A percentile compares a stretch with the other conserved stretches of the same genome.
Evolutionary conservation across 2,329 filamentous ascomycete species (phyloP).

Genomic region (Fusarium tuaranense): DNA sequence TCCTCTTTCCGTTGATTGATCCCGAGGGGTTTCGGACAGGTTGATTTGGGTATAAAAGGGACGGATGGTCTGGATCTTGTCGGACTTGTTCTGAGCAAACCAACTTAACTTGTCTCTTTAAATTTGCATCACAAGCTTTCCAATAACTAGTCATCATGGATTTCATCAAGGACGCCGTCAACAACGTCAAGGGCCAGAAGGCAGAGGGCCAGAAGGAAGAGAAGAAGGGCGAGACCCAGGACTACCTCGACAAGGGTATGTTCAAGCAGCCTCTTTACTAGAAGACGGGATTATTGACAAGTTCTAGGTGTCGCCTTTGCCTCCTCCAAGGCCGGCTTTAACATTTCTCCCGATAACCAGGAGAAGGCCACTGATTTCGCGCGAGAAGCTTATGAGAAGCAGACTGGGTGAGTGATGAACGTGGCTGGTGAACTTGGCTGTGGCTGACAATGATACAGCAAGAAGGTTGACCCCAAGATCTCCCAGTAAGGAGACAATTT

Average conservation of each 20-base stretch:
- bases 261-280: neutral
- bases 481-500: constrained; percentile 48
- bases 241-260: constrained; percentile 56
- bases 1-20: constrained; percentile 19
- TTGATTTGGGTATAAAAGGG: constrained; percentile 33
- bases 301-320: constrained; percentile 45
- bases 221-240: constrained; percentile 36
- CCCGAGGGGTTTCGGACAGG: neutral
- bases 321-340: constrained; percentile 51
- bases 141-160: constrained; percentile 49
- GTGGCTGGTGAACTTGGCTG: neutral
- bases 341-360: constrained; percentile 49
- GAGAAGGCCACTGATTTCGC: constrained; percentile 56
- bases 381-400: constrained; percentile 51
- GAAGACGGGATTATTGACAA: neutral
- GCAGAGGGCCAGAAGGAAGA: constrained; percentile 5
- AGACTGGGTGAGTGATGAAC: constrained; percentile 48
- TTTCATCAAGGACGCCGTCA: constrained; percentile 46
- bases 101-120: neutral
- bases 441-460: constrained; percentile 27
- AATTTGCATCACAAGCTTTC: neutral
- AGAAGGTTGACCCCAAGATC: constrained; percentile 46
- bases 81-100: neutral
- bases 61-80: neutral
- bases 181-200: constrained; percentile 21